Conservation (phyloP, 805 yeast genomes). For the Pichia heedii region DNA sequence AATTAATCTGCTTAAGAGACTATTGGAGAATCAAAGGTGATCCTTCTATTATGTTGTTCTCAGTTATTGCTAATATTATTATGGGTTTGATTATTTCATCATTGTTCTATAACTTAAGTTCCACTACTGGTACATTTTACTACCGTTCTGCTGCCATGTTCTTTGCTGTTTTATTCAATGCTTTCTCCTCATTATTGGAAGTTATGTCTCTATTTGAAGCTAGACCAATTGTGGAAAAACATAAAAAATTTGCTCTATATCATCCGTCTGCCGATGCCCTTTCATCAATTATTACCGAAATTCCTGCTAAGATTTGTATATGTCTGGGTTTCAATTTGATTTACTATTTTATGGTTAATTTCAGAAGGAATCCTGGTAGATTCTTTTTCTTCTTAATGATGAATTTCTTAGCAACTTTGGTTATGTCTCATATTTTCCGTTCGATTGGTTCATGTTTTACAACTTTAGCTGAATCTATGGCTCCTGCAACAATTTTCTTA, state of each 20-base stretch:
- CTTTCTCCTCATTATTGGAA: constrained; percentile 53
- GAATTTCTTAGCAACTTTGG: constrained; percentile 34
- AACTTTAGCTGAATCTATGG: constrained; percentile 46
- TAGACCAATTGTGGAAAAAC: constrained; percentile 51
- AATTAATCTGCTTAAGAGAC: constrained; percentile 37
- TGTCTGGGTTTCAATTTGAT: constrained; percentile 40
- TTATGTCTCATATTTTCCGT: constrained; percentile 49
- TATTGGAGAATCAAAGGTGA: constrained; percentile 42
- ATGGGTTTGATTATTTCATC: constrained; percentile 53
- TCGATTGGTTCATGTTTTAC: constrained; percentile 41
- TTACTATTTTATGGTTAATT: constrained; percentile 45
- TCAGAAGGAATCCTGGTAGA: constrained; percentile 41
- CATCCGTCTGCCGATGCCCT: constrained; percentile 54
- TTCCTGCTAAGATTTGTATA: constrained; percentile 40
- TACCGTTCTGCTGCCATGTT: constrained; percentile 58
- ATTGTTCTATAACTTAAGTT: constrained; percentile 42
- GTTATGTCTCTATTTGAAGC: constrained; percentile 46
- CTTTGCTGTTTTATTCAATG: constrained; percentile 55
- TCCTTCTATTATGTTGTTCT: constrained; percentile 36
- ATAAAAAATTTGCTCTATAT: constrained; percentile 45
- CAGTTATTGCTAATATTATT: constrained; percentile 35
- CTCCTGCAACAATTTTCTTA: constrained; percentile 45
- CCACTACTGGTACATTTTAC: constrained; percentile 39
- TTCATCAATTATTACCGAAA: constrained; percentile 50
- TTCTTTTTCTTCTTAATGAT: constrained; percentile 46